Percentiles rank a stretch among this genome's conserved stretches.
Conservation (phyloP, 2,329 filamentous ascomycete species). For the Cytospora leucostoma region DNA sequence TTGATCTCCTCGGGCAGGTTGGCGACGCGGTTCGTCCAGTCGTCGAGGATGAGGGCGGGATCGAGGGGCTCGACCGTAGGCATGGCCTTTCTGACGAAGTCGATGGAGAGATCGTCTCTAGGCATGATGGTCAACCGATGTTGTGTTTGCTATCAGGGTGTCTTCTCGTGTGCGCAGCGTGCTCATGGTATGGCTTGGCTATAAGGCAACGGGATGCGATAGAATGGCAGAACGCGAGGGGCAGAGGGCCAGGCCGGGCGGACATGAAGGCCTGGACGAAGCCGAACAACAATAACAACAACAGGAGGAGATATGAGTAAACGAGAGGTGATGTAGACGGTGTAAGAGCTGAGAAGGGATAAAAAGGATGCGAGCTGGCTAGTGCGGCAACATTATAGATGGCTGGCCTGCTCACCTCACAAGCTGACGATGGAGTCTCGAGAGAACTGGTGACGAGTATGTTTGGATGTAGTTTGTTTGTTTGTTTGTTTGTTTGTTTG, state of each 20-base stretch:
- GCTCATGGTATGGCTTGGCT: slow-evolving; percentile 10
- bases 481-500: neutral
- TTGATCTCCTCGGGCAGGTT: slow-evolving; percentile 82
- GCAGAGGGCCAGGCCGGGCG: slow-evolving; percentile 8
- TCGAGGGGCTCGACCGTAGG: slow-evolving; percentile 60
- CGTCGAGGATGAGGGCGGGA: slow-evolving; percentile 71
- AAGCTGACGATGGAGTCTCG: slow-evolving; percentile 1
- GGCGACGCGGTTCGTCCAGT: slow-evolving; percentile 73
- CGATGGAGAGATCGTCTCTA: slow-evolving; percentile 72
- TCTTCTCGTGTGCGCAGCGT: slow-evolving; percentile 14
- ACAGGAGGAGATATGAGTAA: slow-evolving; percentile 27
- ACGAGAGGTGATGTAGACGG: slow-evolving; percentile 14
- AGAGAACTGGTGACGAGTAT: neutral
- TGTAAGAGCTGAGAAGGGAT: slow-evolving; percentile 13
- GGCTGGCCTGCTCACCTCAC: slow-evolving; percentile 27
- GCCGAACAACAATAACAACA: slow-evolving; percentile 6
- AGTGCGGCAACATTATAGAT: slow-evolving; percentile 25
- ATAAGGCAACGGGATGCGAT: slow-evolving; percentile 9
- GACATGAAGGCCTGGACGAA: slow-evolving; percentile 8
- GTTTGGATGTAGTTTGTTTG: neutral
- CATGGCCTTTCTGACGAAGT: slow-evolving; percentile 68
- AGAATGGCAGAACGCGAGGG: slow-evolving; percentile 12
- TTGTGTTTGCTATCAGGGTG: slow-evolving; percentile 14
- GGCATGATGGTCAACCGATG: slow-evolving; percentile 63
- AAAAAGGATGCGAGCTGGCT: slow-evolving; percentile 18